Base-by-base conservation (phyloP, 2,329 filamentous ascomycete genomes). In the Fusarium austroafricanum region DNA sequence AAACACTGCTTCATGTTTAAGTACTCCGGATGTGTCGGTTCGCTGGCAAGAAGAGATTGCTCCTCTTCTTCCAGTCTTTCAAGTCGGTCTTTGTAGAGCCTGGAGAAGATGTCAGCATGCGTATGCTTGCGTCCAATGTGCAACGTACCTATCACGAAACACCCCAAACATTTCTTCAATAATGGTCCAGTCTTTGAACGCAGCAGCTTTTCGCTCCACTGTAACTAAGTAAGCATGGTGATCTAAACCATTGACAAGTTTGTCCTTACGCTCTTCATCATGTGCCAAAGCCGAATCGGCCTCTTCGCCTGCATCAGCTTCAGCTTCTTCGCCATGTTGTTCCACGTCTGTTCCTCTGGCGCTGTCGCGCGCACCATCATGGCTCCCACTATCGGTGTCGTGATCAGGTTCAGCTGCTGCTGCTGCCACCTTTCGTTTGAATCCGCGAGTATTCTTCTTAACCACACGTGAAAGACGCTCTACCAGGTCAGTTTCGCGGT, bases 131-230 rank as follows among this genome's bases (percentile, higher is more conserved):
- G 17, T 28, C 20, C 18, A 21, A 26, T n/a, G n/a, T 7, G 26
- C 15, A 29, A 79, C 84, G 72, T 76, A 92, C 90, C 89, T 90
- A 68, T 94, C 94, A 73, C 94, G 88, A 75, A 98, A 92, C 18
- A 91, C 87, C 61, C 90, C 89, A 80, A 99, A 99, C 75, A 96
- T 92, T 77, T 91, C 91, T 77, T 98, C 95, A 42, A 99, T 91
- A 18, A 88, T 87, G 18, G 88, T 85, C 72, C 97, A 86, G 70
- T 93, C 89, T 56, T 94, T 92, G 75, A 94, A 90, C 0, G 94
- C 94, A 33, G 87, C 87, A 75, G 89, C 90, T 80, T 95, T 96
- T 75, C 89, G 90, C 73, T 92, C 88, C 68, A 92, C 92, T 95
- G 73, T 63, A 60, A 20, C 9, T 20, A 12, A 11, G 71, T 76